These are phyloP conservation scores for Nitzschia sp. DNA, from an alignment of 108 stramenopile species.

Conservation along the genomic window DNA sequence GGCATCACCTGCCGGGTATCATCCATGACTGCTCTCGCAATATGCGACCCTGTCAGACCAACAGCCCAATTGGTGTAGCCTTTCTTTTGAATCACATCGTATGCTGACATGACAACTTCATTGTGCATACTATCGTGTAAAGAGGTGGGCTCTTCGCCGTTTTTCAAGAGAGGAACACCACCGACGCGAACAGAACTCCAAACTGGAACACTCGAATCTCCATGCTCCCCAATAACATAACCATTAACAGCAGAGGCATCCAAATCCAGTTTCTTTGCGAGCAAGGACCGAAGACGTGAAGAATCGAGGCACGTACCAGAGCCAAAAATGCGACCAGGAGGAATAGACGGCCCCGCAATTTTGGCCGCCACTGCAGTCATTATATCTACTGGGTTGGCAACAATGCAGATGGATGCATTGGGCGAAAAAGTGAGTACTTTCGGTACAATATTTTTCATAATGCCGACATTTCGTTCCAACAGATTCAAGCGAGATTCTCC, in stretches of 20 bases:
- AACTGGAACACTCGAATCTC: slow-evolving; percentile 48
- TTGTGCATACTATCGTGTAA: slow-evolving; percentile 36
- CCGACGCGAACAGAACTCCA: slow-evolving; percentile 55
- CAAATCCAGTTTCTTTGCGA: slow-evolving; percentile 36
- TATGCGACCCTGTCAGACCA: slow-evolving; percentile 37
- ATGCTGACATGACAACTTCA: slow-evolving; percentile 43
- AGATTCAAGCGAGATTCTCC: slow-evolving; percentile 52
- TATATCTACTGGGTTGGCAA: slow-evolving; percentile 53
- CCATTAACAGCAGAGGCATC: slow-evolving; percentile 35
- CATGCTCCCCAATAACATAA: slow-evolving; percentile 60
- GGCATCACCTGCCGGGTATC: slow-evolving; percentile 47
- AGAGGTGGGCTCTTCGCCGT: slow-evolving; percentile 30
- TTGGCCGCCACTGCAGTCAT: slow-evolving; percentile 56
- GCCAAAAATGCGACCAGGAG: slow-evolving; percentile 48
- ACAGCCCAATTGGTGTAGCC: slow-evolving; percentile 62
- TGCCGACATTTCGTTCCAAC: slow-evolving; percentile 37
- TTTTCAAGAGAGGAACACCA: slow-evolving; percentile 26
- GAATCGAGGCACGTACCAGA: slow-evolving; percentile 49
- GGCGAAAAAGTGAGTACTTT: slow-evolving; percentile 43
- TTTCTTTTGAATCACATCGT: slow-evolving; percentile 47
- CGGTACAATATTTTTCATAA: slow-evolving; percentile 52
- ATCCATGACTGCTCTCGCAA: slow-evolving; percentile 40
- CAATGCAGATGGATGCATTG: slow-evolving; percentile 44
- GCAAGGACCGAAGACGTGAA: slow-evolving; percentile 42
- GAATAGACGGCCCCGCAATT: slow-evolving; percentile 46